Percentiles rank a stretch among this genome's conserved stretches.
Conservation (phyloP, 2,329 filamentous ascomycete genomes). For the Exophiala spinifera region DNA sequence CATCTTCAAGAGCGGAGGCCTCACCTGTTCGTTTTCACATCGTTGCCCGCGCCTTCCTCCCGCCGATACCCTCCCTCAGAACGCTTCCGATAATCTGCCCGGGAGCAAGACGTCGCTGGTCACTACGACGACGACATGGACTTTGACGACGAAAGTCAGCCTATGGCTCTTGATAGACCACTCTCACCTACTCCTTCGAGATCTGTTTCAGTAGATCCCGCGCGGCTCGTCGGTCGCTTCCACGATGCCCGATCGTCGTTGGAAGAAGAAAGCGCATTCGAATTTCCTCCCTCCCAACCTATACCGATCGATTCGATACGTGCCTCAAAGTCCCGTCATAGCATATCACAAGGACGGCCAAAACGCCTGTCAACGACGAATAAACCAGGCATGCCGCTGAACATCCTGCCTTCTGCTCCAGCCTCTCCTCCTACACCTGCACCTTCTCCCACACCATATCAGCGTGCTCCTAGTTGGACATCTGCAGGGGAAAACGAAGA, state of each 20-base stretch:
- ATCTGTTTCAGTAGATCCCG: constrained; percentile 24
- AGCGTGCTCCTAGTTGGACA: constrained; percentile 53
- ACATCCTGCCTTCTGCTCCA: constrained; percentile 62
- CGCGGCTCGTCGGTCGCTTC: constrained; percentile 16
- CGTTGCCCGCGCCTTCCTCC: not conserved
- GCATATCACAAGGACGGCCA: constrained; percentile 30
- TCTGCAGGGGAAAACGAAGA: constrained; percentile 66
- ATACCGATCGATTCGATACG: constrained; percentile 33
- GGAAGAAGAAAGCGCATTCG: constrained; percentile 34
- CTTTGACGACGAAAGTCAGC: constrained; percentile 12
- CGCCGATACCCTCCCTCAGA: not conserved
- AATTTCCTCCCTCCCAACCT: constrained; percentile 33
- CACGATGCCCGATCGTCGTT: constrained; percentile 28
- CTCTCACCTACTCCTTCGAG: constrained; percentile 27
- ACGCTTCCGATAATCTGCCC: not conserved
- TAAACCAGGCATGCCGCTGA: constrained; percentile 53
- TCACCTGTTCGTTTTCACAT: not conserved
- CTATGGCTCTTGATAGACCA: constrained; percentile 22
- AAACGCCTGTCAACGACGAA: constrained; percentile 27
- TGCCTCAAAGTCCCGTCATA: constrained; percentile 33
- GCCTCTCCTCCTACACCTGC: constrained; percentile 66
- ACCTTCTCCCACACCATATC: constrained; percentile 62
- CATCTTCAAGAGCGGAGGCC: not conserved
- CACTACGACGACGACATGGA: constrained; percentile 17
- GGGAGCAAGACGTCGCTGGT: not conserved